Evolutionary conservation across 2,329 filamentous ascomycete species (phyloP).

Genomic region (Hypoxylon sp.): DNA sequence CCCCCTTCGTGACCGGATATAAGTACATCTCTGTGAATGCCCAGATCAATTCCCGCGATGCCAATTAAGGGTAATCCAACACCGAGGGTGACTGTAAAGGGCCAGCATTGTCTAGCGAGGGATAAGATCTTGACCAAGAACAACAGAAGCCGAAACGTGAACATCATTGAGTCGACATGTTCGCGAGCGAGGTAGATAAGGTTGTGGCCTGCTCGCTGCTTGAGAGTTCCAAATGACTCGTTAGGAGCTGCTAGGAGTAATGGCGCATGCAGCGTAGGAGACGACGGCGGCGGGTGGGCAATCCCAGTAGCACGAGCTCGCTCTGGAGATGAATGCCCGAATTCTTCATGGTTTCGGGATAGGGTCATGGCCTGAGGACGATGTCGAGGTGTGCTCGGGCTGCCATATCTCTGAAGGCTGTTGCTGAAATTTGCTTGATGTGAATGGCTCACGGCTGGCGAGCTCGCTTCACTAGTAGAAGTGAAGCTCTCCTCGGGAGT

Average conservation of each 20-base stretch:
- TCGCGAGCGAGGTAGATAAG: conserved; percentile 51
- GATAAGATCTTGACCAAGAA: conserved; percentile 79
- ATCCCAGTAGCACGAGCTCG: conserved; percentile 45
- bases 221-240: conserved; percentile 46
- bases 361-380: conserved; percentile 58
- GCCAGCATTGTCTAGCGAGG: conserved; percentile 78
- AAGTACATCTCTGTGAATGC: conserved; percentile 50
- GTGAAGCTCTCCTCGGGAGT: conserved; percentile 42
- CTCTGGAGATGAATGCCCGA: conserved; percentile 53
- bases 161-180: conserved; percentile 55
- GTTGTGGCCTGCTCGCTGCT: conserved; percentile 57
- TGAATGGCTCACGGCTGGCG: conserved; percentile 46
- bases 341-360: conserved; percentile 60
- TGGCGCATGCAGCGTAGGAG: conserved; percentile 51
- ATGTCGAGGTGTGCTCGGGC: conserved; percentile 51
- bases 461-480: conserved; percentile 53
- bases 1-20: conserved; percentile 30
- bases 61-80: conserved; percentile 77
- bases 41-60: conserved; percentile 78
- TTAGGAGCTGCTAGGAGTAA: conserved; percentile 67
- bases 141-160: conserved; percentile 67
- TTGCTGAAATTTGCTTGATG: conserved; percentile 51
- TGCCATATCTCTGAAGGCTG: conserved; percentile 54
- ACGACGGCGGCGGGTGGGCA: conserved; percentile 41
- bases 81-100: conserved; percentile 75